Percentiles rank a stretch among this genome's conserved stretches.
phyloP scores from a whole-genome alignment of 2,329 filamentous ascomycete species.

The Trichoderma guizhouense region DNA sequence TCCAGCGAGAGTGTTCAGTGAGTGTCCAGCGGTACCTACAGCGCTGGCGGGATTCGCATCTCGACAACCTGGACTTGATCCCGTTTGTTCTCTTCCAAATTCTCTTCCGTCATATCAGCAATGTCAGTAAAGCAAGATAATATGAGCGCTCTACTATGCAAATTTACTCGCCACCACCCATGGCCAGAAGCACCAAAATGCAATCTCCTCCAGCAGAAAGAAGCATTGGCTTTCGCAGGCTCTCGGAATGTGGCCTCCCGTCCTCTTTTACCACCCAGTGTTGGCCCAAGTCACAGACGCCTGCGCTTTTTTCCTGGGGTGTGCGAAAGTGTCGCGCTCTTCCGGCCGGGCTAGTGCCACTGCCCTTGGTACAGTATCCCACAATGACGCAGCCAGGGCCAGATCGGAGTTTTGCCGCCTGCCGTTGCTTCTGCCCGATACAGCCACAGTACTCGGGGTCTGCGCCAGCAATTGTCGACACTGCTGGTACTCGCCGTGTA shows the following conservation, averaged over 20 bases:
- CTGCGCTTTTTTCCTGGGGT: background rate
- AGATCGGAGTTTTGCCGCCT: slow-evolving; percentile 14
- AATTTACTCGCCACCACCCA: background rate
- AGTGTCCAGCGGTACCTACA: background rate
- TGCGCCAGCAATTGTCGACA: background rate
- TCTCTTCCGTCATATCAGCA: background rate
- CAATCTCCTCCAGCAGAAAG: background rate
- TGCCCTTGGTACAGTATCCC: background rate
- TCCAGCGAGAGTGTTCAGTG: too few relatives aligned
- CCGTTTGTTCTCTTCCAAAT: background rate
- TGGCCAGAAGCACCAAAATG: background rate
- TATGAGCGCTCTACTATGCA: background rate
- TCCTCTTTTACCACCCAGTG: background rate
- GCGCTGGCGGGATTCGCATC: background rate
- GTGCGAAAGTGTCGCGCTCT: background rate
- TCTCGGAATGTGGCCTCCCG: slow-evolving; percentile 2
- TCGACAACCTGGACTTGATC: background rate
- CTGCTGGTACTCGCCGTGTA: background rate
- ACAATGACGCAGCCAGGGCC: slow-evolving; percentile 9
- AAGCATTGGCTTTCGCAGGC: background rate
- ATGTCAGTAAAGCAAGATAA: background rate
- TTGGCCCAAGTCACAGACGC: background rate
- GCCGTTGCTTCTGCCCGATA: background rate
- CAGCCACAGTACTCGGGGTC: background rate
- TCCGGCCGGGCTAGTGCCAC: background rate